Evolutionary conservation across 768 basidiomycete genomes (phyloP).

Genomic region (Psilocybe tampanensis): DNA sequence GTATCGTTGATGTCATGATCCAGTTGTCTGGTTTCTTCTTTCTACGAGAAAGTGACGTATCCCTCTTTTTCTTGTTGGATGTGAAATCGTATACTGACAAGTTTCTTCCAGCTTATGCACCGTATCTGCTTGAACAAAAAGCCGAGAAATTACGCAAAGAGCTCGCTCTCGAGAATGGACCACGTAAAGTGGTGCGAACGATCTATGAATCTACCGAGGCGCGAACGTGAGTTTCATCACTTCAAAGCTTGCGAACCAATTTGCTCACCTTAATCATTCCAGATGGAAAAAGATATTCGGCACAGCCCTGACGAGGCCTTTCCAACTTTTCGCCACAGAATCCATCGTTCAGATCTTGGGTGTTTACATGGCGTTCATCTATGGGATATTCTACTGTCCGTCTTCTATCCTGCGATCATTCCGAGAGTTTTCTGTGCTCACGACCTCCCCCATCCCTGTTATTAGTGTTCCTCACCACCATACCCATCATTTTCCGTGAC

Average conservation of each 20-base stretch:
- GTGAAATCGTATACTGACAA: not conserved
- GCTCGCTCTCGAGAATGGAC: constrained; percentile 50
- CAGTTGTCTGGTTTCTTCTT: constrained; percentile 58
- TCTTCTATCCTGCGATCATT: not conserved
- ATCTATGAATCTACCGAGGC: constrained; percentile 49
- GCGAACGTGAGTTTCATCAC: constrained; percentile 37
- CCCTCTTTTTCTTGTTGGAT: not conserved
- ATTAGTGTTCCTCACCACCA: constrained; percentile 69
- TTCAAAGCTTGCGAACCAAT: constrained; percentile 47
- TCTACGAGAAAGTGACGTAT: constrained; percentile 61
- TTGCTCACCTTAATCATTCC: constrained; percentile 28
- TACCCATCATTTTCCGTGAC: constrained; percentile 58
- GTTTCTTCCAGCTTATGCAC: constrained; percentile 42
- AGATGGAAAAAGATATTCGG: constrained; percentile 57
- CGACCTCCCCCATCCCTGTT: no score
- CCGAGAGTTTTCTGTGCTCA: not conserved
- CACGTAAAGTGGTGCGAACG: constrained; percentile 42
- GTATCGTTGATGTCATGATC: constrained; percentile 54
- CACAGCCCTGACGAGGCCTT: constrained; percentile 66
- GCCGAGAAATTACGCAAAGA: constrained; percentile 47
- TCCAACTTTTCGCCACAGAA: constrained; percentile 59
- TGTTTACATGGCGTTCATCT: constrained; percentile 70
- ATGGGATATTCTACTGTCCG: constrained; percentile 61
- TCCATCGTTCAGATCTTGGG: constrained; percentile 71
- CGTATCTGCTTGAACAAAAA: constrained; percentile 51